These are phyloP conservation scores for Physcia stellaris DNA, from an alignment of 495 filamentous ascomycete genomes.

Conservation along the genomic window DNA sequence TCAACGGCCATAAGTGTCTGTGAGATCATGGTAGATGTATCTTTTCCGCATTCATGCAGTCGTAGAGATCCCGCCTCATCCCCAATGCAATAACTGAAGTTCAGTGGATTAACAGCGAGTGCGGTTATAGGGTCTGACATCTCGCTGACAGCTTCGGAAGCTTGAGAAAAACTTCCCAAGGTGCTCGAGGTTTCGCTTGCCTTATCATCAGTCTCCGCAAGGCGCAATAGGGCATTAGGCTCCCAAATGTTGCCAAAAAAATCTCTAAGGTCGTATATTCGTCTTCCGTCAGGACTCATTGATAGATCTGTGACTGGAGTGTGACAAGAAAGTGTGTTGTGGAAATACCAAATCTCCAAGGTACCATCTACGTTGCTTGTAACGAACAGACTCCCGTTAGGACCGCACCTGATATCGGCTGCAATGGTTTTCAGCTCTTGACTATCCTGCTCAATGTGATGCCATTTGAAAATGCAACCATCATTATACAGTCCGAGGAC, in stretches of 20 bases:
- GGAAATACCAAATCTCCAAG: slow-evolving; percentile 15
- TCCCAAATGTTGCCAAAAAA: slow-evolving; percentile 18
- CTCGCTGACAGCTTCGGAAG: background rate
- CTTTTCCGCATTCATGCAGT: background rate
- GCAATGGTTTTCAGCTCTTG: background rate
- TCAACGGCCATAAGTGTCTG: too few species aligned
- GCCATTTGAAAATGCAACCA: slow-evolving; percentile 20
- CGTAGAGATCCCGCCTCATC: slow-evolving; percentile 11
- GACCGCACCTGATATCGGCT: too few species aligned
- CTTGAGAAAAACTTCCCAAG: background rate
- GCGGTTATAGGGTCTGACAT: slow-evolving; percentile 8
- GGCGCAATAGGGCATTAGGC: slow-evolving; percentile 13
- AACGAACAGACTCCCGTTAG: slow-evolving; percentile 13
- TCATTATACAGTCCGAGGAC: slow-evolving; percentile 18
- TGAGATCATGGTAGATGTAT: too few species aligned
- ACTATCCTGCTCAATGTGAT: background rate
- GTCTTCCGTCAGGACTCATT: slow-evolving; percentile 14
- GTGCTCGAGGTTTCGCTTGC: slow-evolving; percentile 8
- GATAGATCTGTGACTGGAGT: slow-evolving; percentile 10
- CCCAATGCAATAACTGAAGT: slow-evolving; percentile 11
- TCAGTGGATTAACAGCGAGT: slow-evolving; percentile 4
- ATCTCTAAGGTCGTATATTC: slow-evolving; percentile 18
- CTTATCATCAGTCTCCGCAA: slow-evolving; percentile 7
- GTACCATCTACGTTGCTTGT: slow-evolving; percentile 12
- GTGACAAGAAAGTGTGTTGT: slow-evolving; percentile 11